These are phyloP conservation scores for Trypanosoma cruzi DNA, from an alignment of 208 protist genomes.

Conservation along the genomic window DNA sequence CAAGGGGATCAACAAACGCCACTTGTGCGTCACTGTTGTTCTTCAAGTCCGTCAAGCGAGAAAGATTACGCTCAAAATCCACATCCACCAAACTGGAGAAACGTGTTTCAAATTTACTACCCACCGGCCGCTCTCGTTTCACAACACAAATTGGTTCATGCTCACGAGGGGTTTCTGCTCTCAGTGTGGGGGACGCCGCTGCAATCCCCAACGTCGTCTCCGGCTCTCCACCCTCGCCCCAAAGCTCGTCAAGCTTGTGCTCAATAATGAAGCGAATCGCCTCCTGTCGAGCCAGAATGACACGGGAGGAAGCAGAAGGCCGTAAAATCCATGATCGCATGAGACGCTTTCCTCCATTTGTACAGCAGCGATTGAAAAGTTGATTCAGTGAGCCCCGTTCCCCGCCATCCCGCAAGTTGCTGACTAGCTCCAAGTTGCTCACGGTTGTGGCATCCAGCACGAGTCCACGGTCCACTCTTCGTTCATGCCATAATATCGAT, in stretches of 20 bases:
- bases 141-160: constrained; percentile 4
- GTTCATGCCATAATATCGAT: constrained; percentile 48
- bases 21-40: constrained; percentile 45
- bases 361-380: constrained; percentile 68
- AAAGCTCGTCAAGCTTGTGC: constrained; percentile 26
- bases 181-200: not conserved
- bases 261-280: constrained; percentile 59
- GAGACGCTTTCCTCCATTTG: constrained; percentile 80
- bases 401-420: constrained; percentile 77
- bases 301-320: constrained; percentile 50
- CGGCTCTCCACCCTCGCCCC: constrained; percentile 15
- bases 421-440: constrained; percentile 78
- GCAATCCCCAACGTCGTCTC: not conserved
- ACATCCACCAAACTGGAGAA: constrained; percentile 37
- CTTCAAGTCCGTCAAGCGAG: constrained; percentile 76
- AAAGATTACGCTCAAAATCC: constrained; percentile 87
- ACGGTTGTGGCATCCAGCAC: constrained; percentile 72
- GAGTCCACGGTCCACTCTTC: constrained; percentile 60
- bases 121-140: constrained; percentile 13
- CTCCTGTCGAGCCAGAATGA: constrained; percentile 70
- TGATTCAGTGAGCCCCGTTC: constrained; percentile 71
- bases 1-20: constrained; percentile 83
- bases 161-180: constrained; percentile 4
- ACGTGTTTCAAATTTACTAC: constrained; percentile 22
- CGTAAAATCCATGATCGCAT: constrained; percentile 86